Evolutionary conservation across 2,329 filamentous ascomycete genomes (phyloP).

Genomic region (Penicillium sp.): DNA sequence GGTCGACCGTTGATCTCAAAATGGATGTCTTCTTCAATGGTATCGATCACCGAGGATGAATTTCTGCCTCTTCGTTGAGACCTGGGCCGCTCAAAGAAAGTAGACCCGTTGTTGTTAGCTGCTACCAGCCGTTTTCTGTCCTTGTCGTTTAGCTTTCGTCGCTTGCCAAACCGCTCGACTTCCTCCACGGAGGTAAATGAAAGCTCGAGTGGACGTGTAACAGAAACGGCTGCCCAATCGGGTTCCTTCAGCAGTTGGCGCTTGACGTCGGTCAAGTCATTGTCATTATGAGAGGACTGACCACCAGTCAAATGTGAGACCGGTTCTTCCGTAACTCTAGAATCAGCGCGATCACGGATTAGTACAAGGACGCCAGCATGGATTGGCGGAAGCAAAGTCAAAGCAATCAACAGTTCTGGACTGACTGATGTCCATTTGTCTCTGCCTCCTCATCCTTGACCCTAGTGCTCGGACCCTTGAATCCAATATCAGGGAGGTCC

Average conservation of each 20-base stretch:
- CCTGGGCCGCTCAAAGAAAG: not conserved
- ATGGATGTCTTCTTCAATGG: slow-evolving; percentile 15
- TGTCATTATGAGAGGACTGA: not conserved
- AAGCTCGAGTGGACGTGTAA: slow-evolving; percentile 29
- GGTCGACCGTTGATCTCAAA: slow-evolving; percentile 20
- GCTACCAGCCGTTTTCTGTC: slow-evolving; percentile 24
- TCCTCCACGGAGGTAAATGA: slow-evolving; percentile 25
- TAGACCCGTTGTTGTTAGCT: not conserved
- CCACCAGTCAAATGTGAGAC: not conserved
- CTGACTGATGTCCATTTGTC: not conserved
- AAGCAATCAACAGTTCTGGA: slow-evolving; percentile 4
- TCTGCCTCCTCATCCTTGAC: not conserved
- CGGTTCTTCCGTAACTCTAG: not conserved
- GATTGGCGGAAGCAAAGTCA: not conserved
- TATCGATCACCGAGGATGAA: slow-evolving; percentile 3
- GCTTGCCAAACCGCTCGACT: slow-evolving; percentile 28
- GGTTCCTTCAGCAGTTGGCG: slow-evolving; percentile 27
- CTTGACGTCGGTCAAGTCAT: slow-evolving; percentile 24
- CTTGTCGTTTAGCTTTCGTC: slow-evolving; percentile 27
- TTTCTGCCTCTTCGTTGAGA: slow-evolving; percentile 2
- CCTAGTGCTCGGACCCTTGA: not conserved
- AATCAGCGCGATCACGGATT: not conserved
- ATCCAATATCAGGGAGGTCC: slow-evolving; percentile 3
- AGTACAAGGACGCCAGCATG: not conserved
- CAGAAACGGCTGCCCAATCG: slow-evolving; percentile 34